Evolutionary conservation across 2,329 filamentous ascomycete species (phyloP), one percentile per base, ranked within the genome.

Genomic region (Sarocladiaceae sp.): DNA sequence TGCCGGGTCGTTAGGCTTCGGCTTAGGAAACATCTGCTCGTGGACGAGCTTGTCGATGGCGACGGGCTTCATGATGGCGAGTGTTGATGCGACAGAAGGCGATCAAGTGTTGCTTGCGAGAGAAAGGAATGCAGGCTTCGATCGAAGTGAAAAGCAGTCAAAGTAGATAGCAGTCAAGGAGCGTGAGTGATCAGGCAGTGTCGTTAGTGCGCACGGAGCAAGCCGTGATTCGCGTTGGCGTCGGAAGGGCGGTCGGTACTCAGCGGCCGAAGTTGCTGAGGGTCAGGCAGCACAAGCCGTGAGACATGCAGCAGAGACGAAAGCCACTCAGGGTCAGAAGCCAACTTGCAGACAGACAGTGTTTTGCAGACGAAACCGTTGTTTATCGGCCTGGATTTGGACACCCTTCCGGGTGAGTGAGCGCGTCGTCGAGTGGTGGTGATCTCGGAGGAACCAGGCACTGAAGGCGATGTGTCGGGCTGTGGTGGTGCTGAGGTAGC

Each of bases 1-100:
- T 52, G 81, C 79, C 11, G 88, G 87, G 60, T 92, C 88, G 54
- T 75, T 81, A 13, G 80, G 68, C 56, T 83, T 82, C 13, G 85
- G 83, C 52, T 80, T 82, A 18, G 86, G 86, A 63, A 87, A 89
- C 72, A 92, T 85, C 62, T 76, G 74, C 70, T 85, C 80, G 77
- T 88, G 88, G 55, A 92, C 84, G 67, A 90, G 78, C 64, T 86
- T 78, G 54, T 88, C 85, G 62, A 90, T 75, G 40, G 84, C 78
- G 46, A 80, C 80, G 61, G 86, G 83, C 70, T 87, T 88, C 88
- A 92, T 92, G 51, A 63, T 73, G 66, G 50, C 55, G 17, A n/a
- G n/a, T n/a, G 10, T 6, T n/a, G 23, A n/a, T 28, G 40, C 40
- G 40, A 25, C 15, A 23, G 40, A 28, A n/a, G n/a, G n/a, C n/a